Evolutionary conservation across 1,284 basidiomycete species (phyloP).

Genomic region (Marasmius sp.): DNA sequence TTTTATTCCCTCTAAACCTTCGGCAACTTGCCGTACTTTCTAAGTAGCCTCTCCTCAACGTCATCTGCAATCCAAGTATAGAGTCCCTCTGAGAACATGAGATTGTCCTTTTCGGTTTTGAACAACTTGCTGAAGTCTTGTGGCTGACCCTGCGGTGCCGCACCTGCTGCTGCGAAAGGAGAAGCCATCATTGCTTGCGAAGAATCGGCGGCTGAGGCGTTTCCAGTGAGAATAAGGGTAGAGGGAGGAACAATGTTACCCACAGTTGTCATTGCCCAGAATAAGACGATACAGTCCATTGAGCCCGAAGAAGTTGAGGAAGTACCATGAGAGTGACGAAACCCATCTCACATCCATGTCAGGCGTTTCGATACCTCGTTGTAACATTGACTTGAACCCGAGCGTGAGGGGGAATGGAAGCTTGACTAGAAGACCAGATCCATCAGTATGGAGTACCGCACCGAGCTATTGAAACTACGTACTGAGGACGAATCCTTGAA

Average conservation of each 20-base stretch:
- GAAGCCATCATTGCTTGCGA: constrained; percentile 73
- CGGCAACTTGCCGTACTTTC: constrained; percentile 64
- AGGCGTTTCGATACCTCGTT: constrained; percentile 92
- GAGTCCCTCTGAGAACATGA: constrained; percentile 85
- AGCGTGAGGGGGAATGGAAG: constrained; percentile 96
- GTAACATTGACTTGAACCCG: constrained; percentile 98
- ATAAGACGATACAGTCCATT: constrained; percentile 95
- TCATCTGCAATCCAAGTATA: constrained; percentile 82
- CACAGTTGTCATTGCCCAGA: constrained; percentile 90
- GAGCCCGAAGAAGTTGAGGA: constrained; percentile 97
- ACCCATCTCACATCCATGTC: constrained; percentile 99
- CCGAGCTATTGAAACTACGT: constrained; percentile 35
- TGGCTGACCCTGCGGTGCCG: constrained; percentile 52
- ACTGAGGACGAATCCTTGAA: constrained; percentile 98
- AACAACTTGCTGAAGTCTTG: constrained; percentile 91
- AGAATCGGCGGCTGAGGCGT: constrained; percentile 66
- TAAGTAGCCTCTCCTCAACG: constrained; percentile 76
- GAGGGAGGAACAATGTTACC: constrained; percentile 27
- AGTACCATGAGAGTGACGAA: constrained; percentile 98
- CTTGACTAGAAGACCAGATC: constrained; percentile 62
- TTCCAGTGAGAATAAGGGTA: constrained; percentile 9
- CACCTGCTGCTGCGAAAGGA: constrained; percentile 67
- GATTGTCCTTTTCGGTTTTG: constrained; percentile 90
- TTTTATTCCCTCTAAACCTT: constrained; percentile 1
- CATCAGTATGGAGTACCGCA: constrained; percentile 1